Conservation (phyloP, 164 flowering plant species). For the Saururus chinensis region DNA sequence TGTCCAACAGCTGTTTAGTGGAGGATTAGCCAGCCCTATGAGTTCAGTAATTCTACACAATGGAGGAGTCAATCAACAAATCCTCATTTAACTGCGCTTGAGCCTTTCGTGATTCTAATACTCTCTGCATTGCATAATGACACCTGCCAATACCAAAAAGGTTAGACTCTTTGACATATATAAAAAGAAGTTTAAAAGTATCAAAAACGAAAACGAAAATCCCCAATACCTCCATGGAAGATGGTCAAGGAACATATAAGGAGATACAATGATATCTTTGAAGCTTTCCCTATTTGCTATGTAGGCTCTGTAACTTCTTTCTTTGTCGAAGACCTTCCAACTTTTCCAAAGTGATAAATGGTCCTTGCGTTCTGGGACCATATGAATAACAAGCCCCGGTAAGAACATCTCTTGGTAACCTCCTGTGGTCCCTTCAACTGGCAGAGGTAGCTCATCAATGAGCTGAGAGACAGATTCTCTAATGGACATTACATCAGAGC, state of each 20-base stretch:
- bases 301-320: constrained; percentile 37
- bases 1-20: no score
- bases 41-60: constrained; percentile 19
- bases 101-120: constrained; percentile 25
- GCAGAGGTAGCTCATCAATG: constrained; percentile 30
- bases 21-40: no score
- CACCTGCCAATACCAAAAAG: constrained; percentile 30
- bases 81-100: constrained; percentile 5
- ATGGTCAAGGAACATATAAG: constrained; percentile 84
- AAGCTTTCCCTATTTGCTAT: constrained; percentile 53
- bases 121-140: constrained; percentile 48
- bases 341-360: constrained; percentile 27
- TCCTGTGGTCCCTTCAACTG: constrained; percentile 17
- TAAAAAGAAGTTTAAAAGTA: neutral
- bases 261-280: constrained; percentile 57
- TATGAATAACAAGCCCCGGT: constrained; percentile 66
- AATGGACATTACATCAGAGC: constrained; percentile 7
- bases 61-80: constrained; percentile 13
- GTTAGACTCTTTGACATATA: neutral
- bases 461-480: constrained; percentile 41
- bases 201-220: neutral
- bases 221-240: constrained; percentile 71
- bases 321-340: constrained; percentile 23
- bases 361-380: constrained; percentile 32
- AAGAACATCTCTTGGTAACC: constrained; percentile 51